phyloP scores from a whole-genome alignment of 73 alveolate genomes.

The Strombidium stylifer region DNA sequence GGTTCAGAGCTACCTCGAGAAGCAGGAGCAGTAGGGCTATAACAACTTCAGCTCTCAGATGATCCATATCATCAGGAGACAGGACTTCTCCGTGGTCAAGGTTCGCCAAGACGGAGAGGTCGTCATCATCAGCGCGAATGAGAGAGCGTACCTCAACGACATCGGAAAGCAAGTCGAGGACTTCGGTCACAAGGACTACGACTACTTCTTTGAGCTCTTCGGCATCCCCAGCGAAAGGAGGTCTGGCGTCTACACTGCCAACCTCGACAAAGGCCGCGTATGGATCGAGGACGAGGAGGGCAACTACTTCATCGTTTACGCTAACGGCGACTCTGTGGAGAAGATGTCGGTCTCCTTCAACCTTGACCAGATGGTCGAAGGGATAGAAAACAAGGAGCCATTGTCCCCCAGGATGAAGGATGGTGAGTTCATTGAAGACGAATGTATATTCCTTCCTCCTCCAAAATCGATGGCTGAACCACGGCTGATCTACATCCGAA shows the following conservation, averaged over 20 bases:
- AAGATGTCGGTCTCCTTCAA: conserved; percentile 59
- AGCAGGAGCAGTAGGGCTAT: conserved; percentile 81
- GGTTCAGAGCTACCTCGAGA: conserved; percentile 75
- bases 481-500: conserved; percentile 60
- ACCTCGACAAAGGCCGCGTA: conserved; percentile 73
- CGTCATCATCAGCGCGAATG: conserved; percentile 77
- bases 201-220: conserved; percentile 83
- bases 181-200: conserved; percentile 71
- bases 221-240: conserved; percentile 86
- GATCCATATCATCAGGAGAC: conserved; percentile 67
- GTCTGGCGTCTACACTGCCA: conserved; percentile 87
- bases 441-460: conserved; percentile 77
- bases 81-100: conserved; percentile 77
- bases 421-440: conserved; percentile 81
- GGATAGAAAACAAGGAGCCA: conserved; percentile 63
- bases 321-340: conserved; percentile 82
- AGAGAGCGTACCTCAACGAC: conserved; percentile 77
- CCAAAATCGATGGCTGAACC: conserved; percentile 77
- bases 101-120: conserved; percentile 90
- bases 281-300: conserved; percentile 92
- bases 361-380: conserved; percentile 62
- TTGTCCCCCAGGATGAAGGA: conserved; percentile 69
- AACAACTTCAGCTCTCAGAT: conserved; percentile 75
- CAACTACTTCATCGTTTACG: conserved; percentile 74
- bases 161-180: conserved; percentile 63